These are phyloP conservation scores for Saksenaea oblongispora DNA, from an alignment of 371 early-diverging fungal genomes.

Conservation along the genomic window DNA sequence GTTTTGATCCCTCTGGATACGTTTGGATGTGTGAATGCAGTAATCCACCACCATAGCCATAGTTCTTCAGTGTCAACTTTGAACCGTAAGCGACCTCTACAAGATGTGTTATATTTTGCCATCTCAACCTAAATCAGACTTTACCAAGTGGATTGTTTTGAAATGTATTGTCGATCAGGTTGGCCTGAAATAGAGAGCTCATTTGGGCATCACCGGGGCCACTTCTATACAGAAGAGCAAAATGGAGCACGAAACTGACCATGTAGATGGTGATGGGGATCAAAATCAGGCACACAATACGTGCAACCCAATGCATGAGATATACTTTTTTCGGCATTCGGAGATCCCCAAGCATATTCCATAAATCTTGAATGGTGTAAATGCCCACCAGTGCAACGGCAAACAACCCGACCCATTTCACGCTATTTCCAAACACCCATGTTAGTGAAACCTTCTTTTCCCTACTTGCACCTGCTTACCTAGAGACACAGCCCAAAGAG, in stretches of 20 bases:
- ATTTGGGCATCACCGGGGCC: slow-evolving; percentile 98
- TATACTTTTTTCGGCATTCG: slow-evolving; percentile 75
- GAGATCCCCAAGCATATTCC: slow-evolving; percentile 89
- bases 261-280: slow-evolving; percentile 91
- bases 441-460: not conserved
- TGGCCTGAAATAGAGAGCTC: slow-evolving; percentile 98
- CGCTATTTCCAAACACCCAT: slow-evolving; percentile 52
- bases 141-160: slow-evolving; percentile 81
- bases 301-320: slow-evolving; percentile 76
- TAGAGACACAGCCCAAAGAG: slow-evolving; percentile 87
- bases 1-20: slow-evolving; percentile 92
- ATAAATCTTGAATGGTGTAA: slow-evolving; percentile 94
- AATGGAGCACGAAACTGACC: slow-evolving; percentile 90
- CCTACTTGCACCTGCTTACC: slow-evolving; percentile 34
- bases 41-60: slow-evolving; percentile 90
- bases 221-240: slow-evolving; percentile 82
- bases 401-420: slow-evolving; percentile 99
- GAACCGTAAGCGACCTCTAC: slow-evolving; percentile 95
- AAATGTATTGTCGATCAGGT: slow-evolving; percentile 85
- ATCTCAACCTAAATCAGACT: slow-evolving; percentile 8
- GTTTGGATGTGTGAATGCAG: slow-evolving; percentile 97
- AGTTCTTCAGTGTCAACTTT: slow-evolving; percentile 87
- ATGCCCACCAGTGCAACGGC: slow-evolving; percentile 94
- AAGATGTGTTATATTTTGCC: not conserved
- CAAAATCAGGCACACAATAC: slow-evolving; percentile 81